phyloP scores from a whole-genome alignment of 768 basidiomycete species.

The Hydnomerulius pinastri region DNA sequence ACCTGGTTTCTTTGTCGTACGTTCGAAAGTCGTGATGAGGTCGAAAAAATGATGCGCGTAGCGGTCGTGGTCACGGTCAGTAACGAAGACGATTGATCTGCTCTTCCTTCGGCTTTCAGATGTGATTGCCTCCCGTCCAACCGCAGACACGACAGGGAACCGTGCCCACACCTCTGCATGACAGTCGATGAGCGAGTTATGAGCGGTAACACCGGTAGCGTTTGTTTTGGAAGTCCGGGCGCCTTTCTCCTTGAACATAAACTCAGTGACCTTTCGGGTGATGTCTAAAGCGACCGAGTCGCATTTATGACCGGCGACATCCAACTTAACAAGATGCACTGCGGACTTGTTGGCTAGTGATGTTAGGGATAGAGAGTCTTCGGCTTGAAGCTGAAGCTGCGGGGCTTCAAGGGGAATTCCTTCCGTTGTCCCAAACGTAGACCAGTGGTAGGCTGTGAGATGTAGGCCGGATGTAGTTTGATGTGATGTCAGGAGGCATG shows the following conservation, averaged over 20 bases:
- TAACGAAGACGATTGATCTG: constrained; percentile 42
- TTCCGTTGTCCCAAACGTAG: constrained; percentile 51
- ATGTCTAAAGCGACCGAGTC: constrained; percentile 49
- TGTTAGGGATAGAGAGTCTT: constrained; percentile 36
- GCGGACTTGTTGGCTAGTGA: constrained; percentile 45
- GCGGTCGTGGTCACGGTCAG: constrained; percentile 30
- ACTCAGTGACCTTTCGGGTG: constrained; percentile 52
- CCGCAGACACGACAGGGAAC: constrained; percentile 53
- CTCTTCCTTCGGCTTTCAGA: constrained; percentile 28
- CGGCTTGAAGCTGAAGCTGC: constrained; percentile 20
- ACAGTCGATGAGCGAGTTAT: constrained; percentile 52
- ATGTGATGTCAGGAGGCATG: constrained; percentile 47
- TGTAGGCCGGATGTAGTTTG: constrained; percentile 11
- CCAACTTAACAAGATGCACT: constrained; percentile 45
- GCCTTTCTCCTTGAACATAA: constrained; percentile 49
- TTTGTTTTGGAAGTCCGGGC: constrained; percentile 8
- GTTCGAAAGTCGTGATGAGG: constrained; percentile 45
- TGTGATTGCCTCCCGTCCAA: constrained; percentile 41
- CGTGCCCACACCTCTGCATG: constrained; percentile 55
- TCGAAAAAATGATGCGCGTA: constrained; percentile 43
- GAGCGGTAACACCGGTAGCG: constrained; percentile 17
- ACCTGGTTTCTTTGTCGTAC: constrained; percentile 48
- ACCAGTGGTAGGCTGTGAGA: constrained; percentile 54
- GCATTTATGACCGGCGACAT: constrained; percentile 29
- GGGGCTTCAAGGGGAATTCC: constrained; percentile 44